phyloP scores from a whole-genome alignment of 1,284 basidiomycete genomes.

The Cryptococcus deneoformans region DNA sequence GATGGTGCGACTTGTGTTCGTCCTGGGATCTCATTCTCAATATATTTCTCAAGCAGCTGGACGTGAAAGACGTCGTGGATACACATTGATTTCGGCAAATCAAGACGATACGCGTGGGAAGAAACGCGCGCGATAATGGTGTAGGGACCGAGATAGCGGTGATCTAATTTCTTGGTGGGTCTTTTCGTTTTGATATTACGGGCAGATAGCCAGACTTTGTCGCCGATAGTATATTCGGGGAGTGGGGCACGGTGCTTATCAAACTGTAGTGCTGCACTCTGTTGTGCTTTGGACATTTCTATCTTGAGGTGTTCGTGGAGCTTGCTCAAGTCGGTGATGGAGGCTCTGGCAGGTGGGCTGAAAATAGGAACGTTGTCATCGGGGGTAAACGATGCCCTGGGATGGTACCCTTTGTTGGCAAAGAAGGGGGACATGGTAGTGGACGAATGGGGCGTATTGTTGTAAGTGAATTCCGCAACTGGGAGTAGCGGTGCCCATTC shows the following conservation, averaged over 20 bases:
- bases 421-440: no score
- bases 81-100: no score
- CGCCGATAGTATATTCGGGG: constrained; percentile 15
- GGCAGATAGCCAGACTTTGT: constrained; percentile 48
- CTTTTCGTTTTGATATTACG: constrained; percentile 47
- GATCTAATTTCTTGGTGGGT: no score
- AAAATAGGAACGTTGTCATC: neutral
- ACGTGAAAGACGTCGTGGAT: no score
- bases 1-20: no score
- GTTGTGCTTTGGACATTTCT: neutral
- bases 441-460: no score
- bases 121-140: no score
- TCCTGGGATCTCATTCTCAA: no score
- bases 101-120: no score
- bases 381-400: constrained; percentile 51
- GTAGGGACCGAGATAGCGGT: no score
- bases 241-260: neutral
- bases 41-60: no score
- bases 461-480: constrained; percentile 49
- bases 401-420: constrained; percentile 3
- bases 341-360: neutral
- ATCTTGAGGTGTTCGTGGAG: constrained; percentile 6
- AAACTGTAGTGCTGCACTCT: neutral
- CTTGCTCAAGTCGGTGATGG: constrained; percentile 3
- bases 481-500: constrained; percentile 53